A percentile compares a stretch with the other conserved stretches of the same genome.
These are phyloP conservation scores for Taphrina pruni DNA, from an alignment of 1,139 yeast genomes.

Conservation along the genomic window DNA sequence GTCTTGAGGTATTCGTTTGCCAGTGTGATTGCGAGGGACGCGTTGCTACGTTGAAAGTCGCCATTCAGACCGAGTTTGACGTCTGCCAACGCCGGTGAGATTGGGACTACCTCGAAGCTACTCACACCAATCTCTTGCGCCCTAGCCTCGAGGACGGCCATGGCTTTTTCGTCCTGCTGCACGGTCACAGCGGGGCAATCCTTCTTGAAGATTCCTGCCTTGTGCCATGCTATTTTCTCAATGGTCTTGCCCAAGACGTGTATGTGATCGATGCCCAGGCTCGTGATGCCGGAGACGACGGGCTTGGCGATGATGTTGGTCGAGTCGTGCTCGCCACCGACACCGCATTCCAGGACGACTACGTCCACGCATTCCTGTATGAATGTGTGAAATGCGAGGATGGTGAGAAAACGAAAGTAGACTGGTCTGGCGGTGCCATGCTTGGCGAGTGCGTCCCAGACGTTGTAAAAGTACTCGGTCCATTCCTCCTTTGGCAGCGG, in stretches of 20 bases:
- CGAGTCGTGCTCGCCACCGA: constrained; percentile 96
- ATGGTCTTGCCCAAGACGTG: constrained; percentile 86
- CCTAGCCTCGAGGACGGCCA: constrained; percentile 60
- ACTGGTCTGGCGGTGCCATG: constrained; percentile 73
- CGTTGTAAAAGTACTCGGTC: constrained; percentile 88
- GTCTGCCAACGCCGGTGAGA: constrained; percentile 53
- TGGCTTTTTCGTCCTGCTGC: constrained; percentile 61
- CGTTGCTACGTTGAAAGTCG: constrained; percentile 81
- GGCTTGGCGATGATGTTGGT: constrained; percentile 85
- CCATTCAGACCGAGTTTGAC: constrained; percentile 84
- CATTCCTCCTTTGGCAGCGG: constrained; percentile 71
- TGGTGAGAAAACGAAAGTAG: constrained; percentile 87
- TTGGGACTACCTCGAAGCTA: constrained; percentile 19
- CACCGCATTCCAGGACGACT: constrained; percentile 96
- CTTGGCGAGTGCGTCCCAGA: constrained; percentile 78
- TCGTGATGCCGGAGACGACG: constrained; percentile 81
- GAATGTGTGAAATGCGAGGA: constrained; percentile 89
- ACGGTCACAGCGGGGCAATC: constrained; percentile 72
- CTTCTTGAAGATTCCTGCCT: constrained; percentile 86
- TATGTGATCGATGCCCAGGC: constrained; percentile 92
- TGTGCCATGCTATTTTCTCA: constrained; percentile 93
- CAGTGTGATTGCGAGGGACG: constrained; percentile 82
- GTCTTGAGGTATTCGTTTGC: constrained; percentile 66
- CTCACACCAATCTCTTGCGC: constrained; percentile 68
- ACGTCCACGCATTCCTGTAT: constrained; percentile 85